These are phyloP conservation scores for Leptographium radiaticola DNA, from an alignment of 2,329 filamentous ascomycete species.

Conservation along the genomic window DNA sequence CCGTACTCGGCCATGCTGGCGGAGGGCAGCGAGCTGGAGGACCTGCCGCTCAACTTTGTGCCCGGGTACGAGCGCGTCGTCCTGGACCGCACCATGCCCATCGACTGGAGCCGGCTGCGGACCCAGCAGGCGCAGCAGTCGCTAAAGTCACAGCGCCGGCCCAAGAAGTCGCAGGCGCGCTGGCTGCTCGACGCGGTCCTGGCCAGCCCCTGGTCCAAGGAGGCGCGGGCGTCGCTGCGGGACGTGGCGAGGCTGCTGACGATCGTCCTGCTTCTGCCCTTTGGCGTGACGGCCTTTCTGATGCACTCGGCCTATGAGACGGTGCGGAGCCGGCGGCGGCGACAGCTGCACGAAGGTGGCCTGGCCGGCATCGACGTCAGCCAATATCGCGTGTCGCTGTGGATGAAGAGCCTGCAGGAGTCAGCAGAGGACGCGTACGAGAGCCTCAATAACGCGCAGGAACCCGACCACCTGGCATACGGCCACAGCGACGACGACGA, in stretches of 20 bases:
- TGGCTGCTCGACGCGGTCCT: conserved; percentile 3
- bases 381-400: conserved; percentile 62
- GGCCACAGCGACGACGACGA: background rate
- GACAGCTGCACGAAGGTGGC: conserved; percentile 61
- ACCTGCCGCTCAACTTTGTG: conserved; percentile 59
- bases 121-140: background rate
- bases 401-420: conserved; percentile 61
- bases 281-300: conserved; percentile 59
- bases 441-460: conserved; percentile 48
- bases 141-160: background rate
- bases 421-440: conserved; percentile 70
- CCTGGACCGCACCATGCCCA: conserved; percentile 52
- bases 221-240: conserved; percentile 5
- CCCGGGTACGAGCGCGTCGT: conserved; percentile 63
- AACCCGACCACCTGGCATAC: conserved; percentile 51
- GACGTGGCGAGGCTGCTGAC: conserved; percentile 38
- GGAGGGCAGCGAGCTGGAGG: conserved; percentile 36
- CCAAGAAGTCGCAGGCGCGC: background rate
- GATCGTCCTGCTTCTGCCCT: conserved; percentile 57
- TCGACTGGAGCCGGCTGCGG: conserved; percentile 16
- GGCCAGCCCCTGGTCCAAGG: conserved; percentile 7
- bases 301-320: conserved; percentile 68
- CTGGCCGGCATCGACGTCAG: conserved; percentile 53
- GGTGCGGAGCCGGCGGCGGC: conserved; percentile 58
- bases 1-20: conserved; percentile 42